phyloP scores from a whole-genome alignment of 2,329 filamentous ascomycete species.

The Xylaria digitata region DNA sequence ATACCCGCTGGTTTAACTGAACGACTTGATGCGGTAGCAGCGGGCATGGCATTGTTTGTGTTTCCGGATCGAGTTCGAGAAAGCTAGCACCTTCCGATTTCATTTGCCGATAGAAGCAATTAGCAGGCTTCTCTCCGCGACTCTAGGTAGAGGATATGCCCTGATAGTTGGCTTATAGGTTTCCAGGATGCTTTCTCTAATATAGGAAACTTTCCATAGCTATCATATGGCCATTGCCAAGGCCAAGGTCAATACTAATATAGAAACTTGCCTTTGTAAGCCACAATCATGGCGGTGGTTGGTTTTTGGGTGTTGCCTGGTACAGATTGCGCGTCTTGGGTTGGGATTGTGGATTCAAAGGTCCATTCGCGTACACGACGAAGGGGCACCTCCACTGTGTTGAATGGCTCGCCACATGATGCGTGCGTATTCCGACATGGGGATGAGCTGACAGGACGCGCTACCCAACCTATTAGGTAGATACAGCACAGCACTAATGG shows the following conservation, averaged over 20 bases:
- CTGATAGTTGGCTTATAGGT: slow-evolving; percentile 7
- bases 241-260: slow-evolving; percentile 14
- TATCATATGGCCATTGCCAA: neutral
- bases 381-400: slow-evolving; percentile 4
- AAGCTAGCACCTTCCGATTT: slow-evolving; percentile 1
- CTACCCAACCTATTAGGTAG: neutral
- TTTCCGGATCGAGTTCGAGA: slow-evolving; percentile 4
- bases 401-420: slow-evolving; percentile 31
- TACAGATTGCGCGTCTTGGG: slow-evolving; percentile 33
- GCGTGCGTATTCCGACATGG: neutral
- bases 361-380: slow-evolving; percentile 10
- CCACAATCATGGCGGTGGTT: neutral
- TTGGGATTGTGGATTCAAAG: slow-evolving; percentile 17
- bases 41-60: neutral
- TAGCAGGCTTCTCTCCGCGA: neutral
- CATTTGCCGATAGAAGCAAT: neutral
- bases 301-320: slow-evolving; percentile 31
- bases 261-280: neutral
- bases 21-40: neutral
- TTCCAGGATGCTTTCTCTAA: slow-evolving; percentile 16
- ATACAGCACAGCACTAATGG: slow-evolving; percentile 1
- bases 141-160: neutral
- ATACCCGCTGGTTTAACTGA: neutral
- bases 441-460: neutral
- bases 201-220: slow-evolving; percentile 8